A percentile compares a stretch with the other conserved stretches of the same genome.
Evolutionary conservation across 1,284 basidiomycete species (phyloP).

Genomic region (Apiotrichum domesticum): DNA sequence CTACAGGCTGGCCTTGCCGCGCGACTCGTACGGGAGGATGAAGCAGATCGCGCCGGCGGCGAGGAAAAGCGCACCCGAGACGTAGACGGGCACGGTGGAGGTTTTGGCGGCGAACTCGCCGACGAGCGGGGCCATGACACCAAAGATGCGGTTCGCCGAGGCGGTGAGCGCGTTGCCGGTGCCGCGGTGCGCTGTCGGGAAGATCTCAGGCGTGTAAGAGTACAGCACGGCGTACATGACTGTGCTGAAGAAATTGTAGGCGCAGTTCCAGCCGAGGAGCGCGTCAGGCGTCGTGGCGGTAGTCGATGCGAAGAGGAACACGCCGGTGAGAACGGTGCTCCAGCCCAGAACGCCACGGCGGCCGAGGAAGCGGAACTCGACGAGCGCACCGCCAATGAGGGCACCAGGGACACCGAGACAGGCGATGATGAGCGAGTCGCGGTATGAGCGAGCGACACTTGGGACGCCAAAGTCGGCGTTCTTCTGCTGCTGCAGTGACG

Average conservation of each 20-base stretch:
- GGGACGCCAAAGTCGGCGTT: conserved; percentile 6
- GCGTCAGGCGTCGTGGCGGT: conserved; percentile 52
- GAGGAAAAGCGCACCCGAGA: conserved; percentile 61
- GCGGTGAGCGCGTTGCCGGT: conserved; percentile 60
- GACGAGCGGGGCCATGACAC: conserved; percentile 42
- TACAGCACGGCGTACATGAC: conserved; percentile 39
- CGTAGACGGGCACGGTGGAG: conserved; percentile 64
- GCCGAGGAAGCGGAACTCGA: conserved; percentile 53
- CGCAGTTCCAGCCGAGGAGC: conserved; percentile 57
- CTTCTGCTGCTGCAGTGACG: conserved; percentile 51
- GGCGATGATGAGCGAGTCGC: conserved; percentile 51
- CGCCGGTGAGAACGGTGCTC: conserved; percentile 53
- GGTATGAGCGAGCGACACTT: conserved; percentile 48
- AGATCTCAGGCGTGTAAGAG: conserved; percentile 58
- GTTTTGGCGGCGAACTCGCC: conserved; percentile 25
- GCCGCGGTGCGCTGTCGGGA: conserved; percentile 60
- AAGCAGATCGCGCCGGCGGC: conserved; percentile 58
- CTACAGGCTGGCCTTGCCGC: conserved; percentile 53
- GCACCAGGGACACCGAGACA: conserved; percentile 57
- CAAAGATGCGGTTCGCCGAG: conserved; percentile 56
- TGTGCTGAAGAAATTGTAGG: conserved; percentile 50
- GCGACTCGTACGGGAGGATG: conserved; percentile 64
- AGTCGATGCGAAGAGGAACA: conserved; percentile 62
- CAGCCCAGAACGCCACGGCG: conserved; percentile 53
- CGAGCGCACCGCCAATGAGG: conserved; percentile 54